These are phyloP conservation scores for Komagataella pastoris DNA, from an alignment of 805 yeast genomes.

Conservation along the genomic window DNA sequence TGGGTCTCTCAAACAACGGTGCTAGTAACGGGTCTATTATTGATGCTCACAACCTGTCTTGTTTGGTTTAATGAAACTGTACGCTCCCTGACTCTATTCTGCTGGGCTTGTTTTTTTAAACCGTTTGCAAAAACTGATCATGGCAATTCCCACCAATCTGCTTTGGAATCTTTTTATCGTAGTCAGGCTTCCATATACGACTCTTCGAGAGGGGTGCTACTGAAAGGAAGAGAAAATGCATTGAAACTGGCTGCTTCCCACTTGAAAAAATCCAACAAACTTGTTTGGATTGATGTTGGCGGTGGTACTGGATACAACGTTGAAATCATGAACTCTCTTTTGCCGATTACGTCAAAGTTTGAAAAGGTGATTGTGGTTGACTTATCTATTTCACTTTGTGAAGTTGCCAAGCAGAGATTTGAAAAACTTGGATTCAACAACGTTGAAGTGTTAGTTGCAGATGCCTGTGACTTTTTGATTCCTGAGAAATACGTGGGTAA, in stretches of 20 bases:
- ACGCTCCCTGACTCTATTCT: conserved; percentile 15
- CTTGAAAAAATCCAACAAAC: conserved; percentile 23
- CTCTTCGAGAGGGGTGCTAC: conserved; percentile 47
- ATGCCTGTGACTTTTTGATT: conserved; percentile 59
- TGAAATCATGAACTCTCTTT: conserved; percentile 53
- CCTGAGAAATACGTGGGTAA: conserved; percentile 16
- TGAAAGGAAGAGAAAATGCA: conserved; percentile 62
- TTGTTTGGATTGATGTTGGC: conserved; percentile 72
- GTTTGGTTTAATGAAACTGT: background rate
- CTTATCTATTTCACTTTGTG: conserved; percentile 65
- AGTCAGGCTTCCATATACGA: conserved; percentile 73
- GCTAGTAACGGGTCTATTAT: background rate
- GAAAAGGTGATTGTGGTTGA: conserved; percentile 62
- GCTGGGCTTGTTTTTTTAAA: conserved; percentile 43
- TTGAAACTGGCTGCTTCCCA: conserved; percentile 48
- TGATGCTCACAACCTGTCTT: background rate
- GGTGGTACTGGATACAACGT: conserved; percentile 83
- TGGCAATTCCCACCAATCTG: conserved; percentile 34
- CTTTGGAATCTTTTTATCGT: conserved; percentile 58
- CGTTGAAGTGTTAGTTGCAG: conserved; percentile 59
- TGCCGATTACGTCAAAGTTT: conserved; percentile 35
- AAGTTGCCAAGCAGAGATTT: conserved; percentile 52
- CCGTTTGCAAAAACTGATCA: conserved; percentile 11
- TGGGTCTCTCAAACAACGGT: background rate
- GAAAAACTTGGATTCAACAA: conserved; percentile 33